These are phyloP conservation scores for Mucor mucedo DNA, from an alignment of 371 early-diverging fungal genomes.

Conservation along the genomic window DNA sequence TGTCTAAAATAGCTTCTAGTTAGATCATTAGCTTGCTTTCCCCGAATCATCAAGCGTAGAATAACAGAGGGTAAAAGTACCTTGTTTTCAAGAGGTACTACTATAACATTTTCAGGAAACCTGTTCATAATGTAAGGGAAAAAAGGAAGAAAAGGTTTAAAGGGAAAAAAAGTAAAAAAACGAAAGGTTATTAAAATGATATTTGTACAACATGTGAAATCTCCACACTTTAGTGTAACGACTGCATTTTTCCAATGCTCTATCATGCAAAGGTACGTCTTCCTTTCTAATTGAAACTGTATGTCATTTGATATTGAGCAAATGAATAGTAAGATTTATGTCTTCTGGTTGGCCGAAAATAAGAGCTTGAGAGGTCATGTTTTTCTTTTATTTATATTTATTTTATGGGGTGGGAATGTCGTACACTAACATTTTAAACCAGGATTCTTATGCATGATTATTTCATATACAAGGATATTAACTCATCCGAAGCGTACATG, in stretches of 20 bases:
- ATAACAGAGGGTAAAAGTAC: conserved; percentile 45
- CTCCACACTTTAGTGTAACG: conserved; percentile 17
- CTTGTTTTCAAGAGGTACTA: conserved; percentile 42
- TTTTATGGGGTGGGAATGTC: conserved; percentile 22
- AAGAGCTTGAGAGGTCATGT: neutral
- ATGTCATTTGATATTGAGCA: neutral
- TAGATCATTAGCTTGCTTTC: conserved; percentile 40
- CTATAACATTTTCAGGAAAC: conserved; percentile 30
- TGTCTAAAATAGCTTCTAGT: conserved; percentile 33
- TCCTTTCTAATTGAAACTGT: neutral
- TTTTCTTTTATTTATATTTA: neutral
- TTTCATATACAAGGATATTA: conserved; percentile 62
- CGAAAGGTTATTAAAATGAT: conserved; percentile 2
- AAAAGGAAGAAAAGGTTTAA: neutral
- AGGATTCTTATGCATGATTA: conserved; percentile 6
- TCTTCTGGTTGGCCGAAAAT: neutral
- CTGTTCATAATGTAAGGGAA: conserved; percentile 10
- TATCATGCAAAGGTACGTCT: neutral
- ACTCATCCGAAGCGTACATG: conserved; percentile 72
- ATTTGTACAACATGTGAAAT: conserved; percentile 30
- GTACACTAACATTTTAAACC: conserved; percentile 11
- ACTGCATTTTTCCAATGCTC: neutral
- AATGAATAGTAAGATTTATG: neutral
- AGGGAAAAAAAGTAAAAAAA: conserved; percentile 11
- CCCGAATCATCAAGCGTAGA: conserved; percentile 37